Conservation (phyloP, 169 alveolate species). For the Ichthyophthirius multifiliis region DNA sequence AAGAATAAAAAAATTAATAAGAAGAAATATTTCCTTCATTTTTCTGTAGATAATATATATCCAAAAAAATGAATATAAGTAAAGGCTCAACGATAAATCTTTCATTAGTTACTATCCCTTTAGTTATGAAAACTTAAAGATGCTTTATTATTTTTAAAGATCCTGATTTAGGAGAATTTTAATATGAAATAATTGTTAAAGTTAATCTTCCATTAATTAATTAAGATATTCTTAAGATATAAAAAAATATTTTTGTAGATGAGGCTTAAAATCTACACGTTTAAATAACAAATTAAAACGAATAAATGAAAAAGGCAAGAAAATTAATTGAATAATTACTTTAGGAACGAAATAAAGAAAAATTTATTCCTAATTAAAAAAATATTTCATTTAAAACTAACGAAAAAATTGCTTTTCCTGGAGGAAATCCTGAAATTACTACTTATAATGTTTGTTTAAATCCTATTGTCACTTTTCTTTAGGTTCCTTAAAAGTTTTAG, state of each 20-base stretch:
- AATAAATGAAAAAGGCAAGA: conserved; percentile 26
- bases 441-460: conserved; percentile 7
- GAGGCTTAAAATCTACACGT: background rate
- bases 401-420: conserved; percentile 30
- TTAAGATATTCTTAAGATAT: background rate
- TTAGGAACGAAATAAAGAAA: conserved; percentile 19
- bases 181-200: conserved; percentile 85
- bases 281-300: conserved; percentile 15
- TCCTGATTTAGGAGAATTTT: conserved; percentile 89
- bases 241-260: conserved; percentile 26
- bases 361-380: background rate
- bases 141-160: conserved; percentile 84
- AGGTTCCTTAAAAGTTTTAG: conserved; percentile 3
- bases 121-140: conserved; percentile 77
- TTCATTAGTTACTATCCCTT: conserved; percentile 79
- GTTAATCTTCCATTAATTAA: conserved; percentile 69
- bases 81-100: conserved; percentile 49
- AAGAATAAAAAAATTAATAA: conserved; percentile 11
- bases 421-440: conserved; percentile 19
- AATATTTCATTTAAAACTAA: background rate
- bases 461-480: conserved; percentile 15
- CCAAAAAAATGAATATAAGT: conserved; percentile 41
- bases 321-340: conserved; percentile 19
- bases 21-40: conserved; percentile 30
- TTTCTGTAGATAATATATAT: conserved; percentile 31